Evolutionary conservation across 2,329 filamentous ascomycete genomes (phyloP).

Genomic region (Aurifilum marmelostoma): DNA sequence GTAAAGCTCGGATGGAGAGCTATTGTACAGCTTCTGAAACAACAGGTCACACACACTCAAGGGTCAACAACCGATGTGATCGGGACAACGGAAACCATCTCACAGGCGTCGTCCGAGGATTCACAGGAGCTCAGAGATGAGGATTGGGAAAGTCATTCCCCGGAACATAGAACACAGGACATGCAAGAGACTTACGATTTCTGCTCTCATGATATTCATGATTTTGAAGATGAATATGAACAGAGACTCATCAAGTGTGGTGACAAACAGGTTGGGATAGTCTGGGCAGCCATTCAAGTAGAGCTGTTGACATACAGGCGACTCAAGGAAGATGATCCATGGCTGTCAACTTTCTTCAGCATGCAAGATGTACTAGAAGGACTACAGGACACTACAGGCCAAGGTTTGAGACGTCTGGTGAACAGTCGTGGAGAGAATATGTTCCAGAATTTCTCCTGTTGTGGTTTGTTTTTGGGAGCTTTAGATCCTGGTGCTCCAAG

Average conservation of each 20-base stretch:
- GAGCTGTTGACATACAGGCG: slow-evolving; percentile 8
- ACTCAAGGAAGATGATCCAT: neutral
- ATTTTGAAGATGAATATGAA: fast-evolving
- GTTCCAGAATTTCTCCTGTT: neutral
- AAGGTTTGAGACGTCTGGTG: neutral
- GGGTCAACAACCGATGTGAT: neutral
- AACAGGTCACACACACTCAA: neutral
- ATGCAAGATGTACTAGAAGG: neutral
- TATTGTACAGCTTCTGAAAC: neutral
- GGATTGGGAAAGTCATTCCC: neutral
- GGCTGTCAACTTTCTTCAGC: neutral
- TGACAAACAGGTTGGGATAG: neutral
- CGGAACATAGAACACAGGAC: neutral
- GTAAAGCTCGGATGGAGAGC: neutral
- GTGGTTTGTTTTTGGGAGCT: neutral
- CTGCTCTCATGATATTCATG: neutral
- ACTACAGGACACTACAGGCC: neutral
- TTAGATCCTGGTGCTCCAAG: neutral
- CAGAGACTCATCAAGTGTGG: neutral
- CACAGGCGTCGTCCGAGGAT: neutral
- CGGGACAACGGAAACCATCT: neutral
- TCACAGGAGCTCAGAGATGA: neutral
- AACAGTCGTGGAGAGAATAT: neutral
- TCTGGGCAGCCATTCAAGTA: slow-evolving; percentile 18
- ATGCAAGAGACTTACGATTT: neutral